Base-by-base conservation (phyloP, 1,284 basidiomycete species). In the Albatrellus sp. region DNA sequence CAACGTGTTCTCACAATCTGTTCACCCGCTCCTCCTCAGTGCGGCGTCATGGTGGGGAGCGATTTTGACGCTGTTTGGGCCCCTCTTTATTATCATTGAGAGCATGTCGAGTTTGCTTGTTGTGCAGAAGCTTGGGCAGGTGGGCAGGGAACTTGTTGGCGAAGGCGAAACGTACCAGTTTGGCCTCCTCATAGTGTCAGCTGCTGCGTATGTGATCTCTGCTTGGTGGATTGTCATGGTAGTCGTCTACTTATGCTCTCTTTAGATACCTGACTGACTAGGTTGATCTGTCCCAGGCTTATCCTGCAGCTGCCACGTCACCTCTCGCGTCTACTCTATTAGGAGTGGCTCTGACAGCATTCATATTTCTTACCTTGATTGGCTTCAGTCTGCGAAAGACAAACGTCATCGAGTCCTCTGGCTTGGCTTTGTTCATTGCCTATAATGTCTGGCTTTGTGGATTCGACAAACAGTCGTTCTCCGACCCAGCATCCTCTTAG, bases 371-470 rank as follows among this genome's bases (percentile, higher is more conserved):
- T 33, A 90, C 87, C 2, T 72, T 89, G 51, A 94, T 97, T 51
- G 90, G 90, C 5, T 94, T 97, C 61, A 78, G 77, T 10, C 62
- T 92, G 48, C 76, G 90, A 45, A 74, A 90, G 42, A 96, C 92
- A 39, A 96, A 93, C 55, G 86, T 94, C 36, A 84, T 97, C 47
- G 92, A 98, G 61, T 91, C 91, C 2, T 81, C 83, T 12, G 79
- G 87, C 37, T 75, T 94, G 36, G 82, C 89, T 2, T 68, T 92
- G 37, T 89, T 91, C 59, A 73, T 93, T 31, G 86, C 88, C 12
- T 92, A 87, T 60, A 89, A 86, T 52, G 72, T 88, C 37, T 89
- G 83, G 84, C 67, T 88, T 34, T 86, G 84, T 55, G 84, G 84
- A 10, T 77, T 84, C 49, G 80, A 83, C 57, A 73, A 76, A 52